Percentiles rank a stretch among this genome's conserved stretches.
Evolutionary conservation across 1,284 basidiomycete species (phyloP).

Genomic region (Apiotrichum sp.): DNA sequence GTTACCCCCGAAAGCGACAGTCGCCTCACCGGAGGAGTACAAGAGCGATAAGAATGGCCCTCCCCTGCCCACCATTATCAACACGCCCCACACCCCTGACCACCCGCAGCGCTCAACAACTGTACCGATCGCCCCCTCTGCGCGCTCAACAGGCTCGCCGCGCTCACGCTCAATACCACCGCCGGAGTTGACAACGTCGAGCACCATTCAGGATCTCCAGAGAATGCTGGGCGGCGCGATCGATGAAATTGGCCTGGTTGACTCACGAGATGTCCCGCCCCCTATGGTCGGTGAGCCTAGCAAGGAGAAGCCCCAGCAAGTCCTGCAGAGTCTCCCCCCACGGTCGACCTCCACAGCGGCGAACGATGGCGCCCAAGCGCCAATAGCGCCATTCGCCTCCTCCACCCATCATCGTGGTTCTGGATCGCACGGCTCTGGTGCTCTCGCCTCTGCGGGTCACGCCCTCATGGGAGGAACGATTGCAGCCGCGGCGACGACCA

Average conservation of each 20-base stretch:
- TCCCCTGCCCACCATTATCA: constrained; percentile 27
- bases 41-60: not conserved
- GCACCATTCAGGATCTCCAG: constrained; percentile 41
- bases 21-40: not conserved
- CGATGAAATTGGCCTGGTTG: constrained; percentile 40
- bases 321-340: constrained; percentile 1
- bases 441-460: not conserved
- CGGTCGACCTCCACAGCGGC: not conserved
- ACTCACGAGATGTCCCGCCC: constrained; percentile 34
- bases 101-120: not conserved
- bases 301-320: constrained; percentile 4
- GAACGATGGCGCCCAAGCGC: not conserved
- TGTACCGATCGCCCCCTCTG: not conserved
- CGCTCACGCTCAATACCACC: constrained; percentile 1
- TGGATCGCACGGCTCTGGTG: not conserved
- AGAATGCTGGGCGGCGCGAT: constrained; percentile 45
- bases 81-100: constrained; percentile 19
- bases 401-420: not conserved
- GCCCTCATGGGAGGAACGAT: not conserved
- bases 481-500: not conserved
- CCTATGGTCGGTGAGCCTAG: constrained; percentile 22
- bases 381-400: not conserved
- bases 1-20: not conserved
- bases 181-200: not conserved
- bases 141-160: not conserved